A percentile compares a stretch with the other conserved stretches of the same genome.
phyloP scores from a whole-genome alignment of 129 eudicot genomes.

The Flaveria bidentis region DNA sequence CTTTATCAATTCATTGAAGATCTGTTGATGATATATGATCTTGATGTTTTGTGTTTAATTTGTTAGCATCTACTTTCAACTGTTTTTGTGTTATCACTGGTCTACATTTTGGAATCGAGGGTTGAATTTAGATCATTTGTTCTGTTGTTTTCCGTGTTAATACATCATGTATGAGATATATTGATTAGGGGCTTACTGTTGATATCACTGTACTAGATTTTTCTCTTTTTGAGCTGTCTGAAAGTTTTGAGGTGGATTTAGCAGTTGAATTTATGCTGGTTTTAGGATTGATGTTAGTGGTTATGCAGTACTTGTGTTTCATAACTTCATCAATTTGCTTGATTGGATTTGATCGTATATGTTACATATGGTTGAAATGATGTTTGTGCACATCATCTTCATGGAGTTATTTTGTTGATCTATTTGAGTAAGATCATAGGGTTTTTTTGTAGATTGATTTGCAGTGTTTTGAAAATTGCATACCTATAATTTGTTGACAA shows the following conservation, averaged over 20 bases:
- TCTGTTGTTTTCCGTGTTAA: too few species aligned
- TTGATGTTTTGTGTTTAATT: background rate
- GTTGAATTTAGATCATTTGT: too few species aligned
- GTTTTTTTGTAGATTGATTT: background rate
- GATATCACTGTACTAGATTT: background rate
- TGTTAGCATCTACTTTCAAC: background rate
- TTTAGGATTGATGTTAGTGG: background rate
- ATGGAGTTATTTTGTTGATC: background rate
- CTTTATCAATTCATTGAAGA: background rate
- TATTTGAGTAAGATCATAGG: too few species aligned
- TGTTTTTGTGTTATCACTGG: background rate
- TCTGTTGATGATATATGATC: background rate
- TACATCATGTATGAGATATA: too few species aligned
- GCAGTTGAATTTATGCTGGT: background rate
- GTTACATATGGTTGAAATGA: background rate
- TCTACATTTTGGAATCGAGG: background rate
- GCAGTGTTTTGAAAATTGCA: background rate
- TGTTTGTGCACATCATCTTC: background rate
- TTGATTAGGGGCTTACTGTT: too few species aligned
- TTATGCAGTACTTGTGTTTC: background rate
- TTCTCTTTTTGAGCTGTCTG: background rate
- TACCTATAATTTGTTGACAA: background rate
- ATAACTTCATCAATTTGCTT: background rate
- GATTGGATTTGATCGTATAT: background rate
- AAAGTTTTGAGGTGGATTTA: background rate